Evolutionary conservation across 352 stramenopile species (phyloP), one percentile per base, ranked within the genome.

Genomic region (Phytophthora citrophthora): DNA sequence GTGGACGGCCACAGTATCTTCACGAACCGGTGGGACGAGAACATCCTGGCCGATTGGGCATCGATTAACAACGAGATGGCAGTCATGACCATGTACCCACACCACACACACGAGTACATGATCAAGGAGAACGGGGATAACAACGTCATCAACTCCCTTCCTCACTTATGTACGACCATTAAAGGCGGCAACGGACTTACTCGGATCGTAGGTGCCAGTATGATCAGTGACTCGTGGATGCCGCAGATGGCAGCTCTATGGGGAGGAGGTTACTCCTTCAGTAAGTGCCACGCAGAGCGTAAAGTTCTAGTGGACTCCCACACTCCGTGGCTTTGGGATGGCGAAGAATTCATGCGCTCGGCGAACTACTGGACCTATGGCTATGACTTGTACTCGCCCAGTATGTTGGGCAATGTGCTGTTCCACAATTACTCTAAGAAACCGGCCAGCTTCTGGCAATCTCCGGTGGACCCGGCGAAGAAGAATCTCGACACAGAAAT

Each of bases 1-100:
- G 70, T 93, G n/a, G 86, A 95, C 32, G 82, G 75, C 8, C 86
- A 95, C 73, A 90, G 73, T 34, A 78, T 95, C 55, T 95, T 95
- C 48, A 93, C 86, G 10, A 93, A 92, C 64, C 55, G 70, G 2
- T 94, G 84, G 86, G 86, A 94, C 52, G 67, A 83, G 4, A 75
- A 88, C 57, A 51, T 94, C 3, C 20, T 94, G 2, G 54, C 61
- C 5, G 84, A 94, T 18, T 94, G 86, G 86, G 77, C 51, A 27
- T 66, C 69, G 0, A 72, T 90, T 16, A 63, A 81, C 55, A 95
- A 95, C 50, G 86, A 95, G 47, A 93, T 93, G 86, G 84, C 84
- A 6, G 69, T 95, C 41, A 65, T 93, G 48, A 79, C 82, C 1
- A 89, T 78, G 27, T 92, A 95, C 51, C 48, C 90, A 26, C 86